A percentile compares a stretch with the other conserved stretches of the same genome.
Evolutionary conservation across 2,329 filamentous ascomycete species (phyloP).

Genomic region (Calonectria crousiana): DNA sequence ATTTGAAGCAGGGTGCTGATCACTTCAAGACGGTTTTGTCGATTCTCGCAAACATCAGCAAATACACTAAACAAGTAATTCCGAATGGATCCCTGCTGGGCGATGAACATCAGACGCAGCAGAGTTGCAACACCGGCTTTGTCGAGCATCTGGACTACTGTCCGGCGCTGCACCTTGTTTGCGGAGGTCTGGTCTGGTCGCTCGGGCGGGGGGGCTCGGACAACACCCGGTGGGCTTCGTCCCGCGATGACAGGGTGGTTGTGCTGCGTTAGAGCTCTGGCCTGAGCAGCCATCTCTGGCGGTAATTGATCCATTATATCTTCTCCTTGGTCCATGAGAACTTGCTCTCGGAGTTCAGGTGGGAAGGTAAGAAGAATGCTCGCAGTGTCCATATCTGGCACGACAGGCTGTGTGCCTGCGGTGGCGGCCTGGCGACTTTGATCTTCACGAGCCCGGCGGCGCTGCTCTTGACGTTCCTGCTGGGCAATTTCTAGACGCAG

Average conservation of each 20-base stretch:
- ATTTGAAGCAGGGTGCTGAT: slow-evolving; percentile 93
- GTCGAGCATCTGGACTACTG: slow-evolving; percentile 96
- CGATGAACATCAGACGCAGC: slow-evolving; percentile 97
- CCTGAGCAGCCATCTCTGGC: slow-evolving; percentile 87
- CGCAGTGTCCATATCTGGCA: slow-evolving; percentile 88
- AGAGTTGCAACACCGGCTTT: slow-evolving; percentile 96
- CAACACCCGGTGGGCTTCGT: slow-evolving; percentile 45
- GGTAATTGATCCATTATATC: slow-evolving; percentile 87
- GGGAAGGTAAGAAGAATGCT: slow-evolving; percentile 94
- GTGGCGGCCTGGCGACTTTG: slow-evolving; percentile 75
- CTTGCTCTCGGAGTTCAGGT: slow-evolving; percentile 84
- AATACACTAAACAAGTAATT: slow-evolving; percentile 88
- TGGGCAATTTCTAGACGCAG: slow-evolving; percentile 91
- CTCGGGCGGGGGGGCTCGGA: slow-evolving; percentile 34
- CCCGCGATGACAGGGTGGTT: slow-evolving; percentile 47
- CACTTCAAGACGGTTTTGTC: slow-evolving; percentile 94
- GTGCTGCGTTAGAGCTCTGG: slow-evolving; percentile 73
- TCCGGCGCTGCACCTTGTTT: slow-evolving; percentile 79
- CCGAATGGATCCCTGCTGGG: slow-evolving; percentile 88
- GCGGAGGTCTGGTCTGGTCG: slow-evolving; percentile 57
- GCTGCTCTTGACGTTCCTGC: slow-evolving; percentile 89
- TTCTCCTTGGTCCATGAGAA: slow-evolving; percentile 92
- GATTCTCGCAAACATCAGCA: slow-evolving; percentile 92
- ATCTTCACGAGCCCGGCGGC: slow-evolving; percentile 87
- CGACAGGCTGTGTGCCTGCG: slow-evolving; percentile 63